These are phyloP conservation scores for Cryptococcus deneoformans DNA, from an alignment of 1,284 basidiomycete genomes.

Conservation along the genomic window DNA sequence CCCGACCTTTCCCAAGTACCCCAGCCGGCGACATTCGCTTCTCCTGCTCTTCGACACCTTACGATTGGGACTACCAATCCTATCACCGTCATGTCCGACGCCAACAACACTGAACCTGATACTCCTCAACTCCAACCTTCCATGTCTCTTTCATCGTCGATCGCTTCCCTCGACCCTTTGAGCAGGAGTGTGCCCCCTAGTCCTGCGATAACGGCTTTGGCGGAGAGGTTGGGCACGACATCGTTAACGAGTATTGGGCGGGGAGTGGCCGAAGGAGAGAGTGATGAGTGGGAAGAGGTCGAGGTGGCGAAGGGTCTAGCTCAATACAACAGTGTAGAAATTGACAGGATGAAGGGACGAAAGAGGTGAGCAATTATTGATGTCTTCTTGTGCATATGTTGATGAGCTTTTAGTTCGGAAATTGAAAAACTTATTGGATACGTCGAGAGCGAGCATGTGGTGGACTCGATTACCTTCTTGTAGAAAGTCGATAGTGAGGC, in stretches of 20 bases:
- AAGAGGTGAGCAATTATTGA: constrained; percentile 64
- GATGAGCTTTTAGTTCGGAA: constrained; percentile 60
- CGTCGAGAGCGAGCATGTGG: constrained; percentile 93
- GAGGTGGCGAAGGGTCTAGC: constrained; percentile 93
- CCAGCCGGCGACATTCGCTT: neutral
- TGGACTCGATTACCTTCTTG: constrained; percentile 69
- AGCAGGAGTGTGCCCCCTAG: constrained; percentile 28
- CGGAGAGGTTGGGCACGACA: constrained; percentile 15
- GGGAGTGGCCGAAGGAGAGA: constrained; percentile 9
- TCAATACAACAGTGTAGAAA: constrained; percentile 94
- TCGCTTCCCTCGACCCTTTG: constrained; percentile 48
- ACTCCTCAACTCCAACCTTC: constrained; percentile 46
- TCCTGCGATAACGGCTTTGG: constrained; percentile 32
- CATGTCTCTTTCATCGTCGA: constrained; percentile 44
- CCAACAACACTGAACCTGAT: constrained; percentile 23
- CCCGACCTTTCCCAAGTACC: neutral
- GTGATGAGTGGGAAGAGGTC: constrained; percentile 68
- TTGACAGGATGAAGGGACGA: constrained; percentile 80
- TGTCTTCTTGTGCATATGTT: neutral
- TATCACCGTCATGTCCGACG: constrained; percentile 4
- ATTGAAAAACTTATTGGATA: constrained; percentile 82
- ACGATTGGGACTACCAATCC: neutral
- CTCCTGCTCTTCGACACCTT: constrained; percentile 12
- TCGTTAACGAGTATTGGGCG: constrained; percentile 6
- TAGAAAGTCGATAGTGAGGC: neutral